Conservation (phyloP, 2,329 filamentous ascomycete species). For the Arthrobotrys sinensis region DNA sequence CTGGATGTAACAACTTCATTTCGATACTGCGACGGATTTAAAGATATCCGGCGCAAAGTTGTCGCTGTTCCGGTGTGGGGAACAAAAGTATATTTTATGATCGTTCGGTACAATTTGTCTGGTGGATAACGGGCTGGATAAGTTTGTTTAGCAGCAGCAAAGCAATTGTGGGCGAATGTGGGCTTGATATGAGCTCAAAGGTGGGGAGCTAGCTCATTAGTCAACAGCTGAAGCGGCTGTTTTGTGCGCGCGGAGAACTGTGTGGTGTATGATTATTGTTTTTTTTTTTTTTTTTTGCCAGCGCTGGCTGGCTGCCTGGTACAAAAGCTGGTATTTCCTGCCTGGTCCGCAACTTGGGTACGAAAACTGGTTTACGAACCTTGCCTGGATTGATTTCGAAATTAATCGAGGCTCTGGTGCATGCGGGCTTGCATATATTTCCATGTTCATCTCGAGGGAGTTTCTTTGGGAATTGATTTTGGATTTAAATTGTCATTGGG, state of each 20-base stretch:
- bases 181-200: slow-evolving; percentile 33
- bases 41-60: neutral
- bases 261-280: slow-evolving; percentile 15
- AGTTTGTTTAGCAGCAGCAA: slow-evolving; percentile 3
- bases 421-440: slow-evolving; percentile 39
- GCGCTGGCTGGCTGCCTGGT: slow-evolving; percentile 26
- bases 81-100: neutral
- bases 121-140: slow-evolving; percentile 7
- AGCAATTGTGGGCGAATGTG: slow-evolving; percentile 16
- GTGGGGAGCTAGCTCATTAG: slow-evolving; percentile 34
- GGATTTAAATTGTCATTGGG: slow-evolving; percentile 35
- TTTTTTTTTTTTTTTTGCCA: slow-evolving; percentile 13
- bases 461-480: too few relatives aligned
- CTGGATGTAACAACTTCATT: neutral
- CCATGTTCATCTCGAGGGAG: slow-evolving; percentile 10
- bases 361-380: slow-evolving; percentile 51
- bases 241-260: slow-evolving; percentile 8
- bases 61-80: slow-evolving; percentile 4
- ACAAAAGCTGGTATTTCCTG: neutral
- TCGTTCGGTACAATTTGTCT: neutral
- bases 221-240: slow-evolving; percentile 22
- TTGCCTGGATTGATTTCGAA: slow-evolving; percentile 22
- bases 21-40: neutral
- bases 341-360: slow-evolving; percentile 15
- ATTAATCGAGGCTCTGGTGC: slow-evolving; percentile 58